These are phyloP conservation scores for Rhododendron williamsianum DNA, from an alignment of 148 eudicot species.

Conservation along the genomic window DNA sequence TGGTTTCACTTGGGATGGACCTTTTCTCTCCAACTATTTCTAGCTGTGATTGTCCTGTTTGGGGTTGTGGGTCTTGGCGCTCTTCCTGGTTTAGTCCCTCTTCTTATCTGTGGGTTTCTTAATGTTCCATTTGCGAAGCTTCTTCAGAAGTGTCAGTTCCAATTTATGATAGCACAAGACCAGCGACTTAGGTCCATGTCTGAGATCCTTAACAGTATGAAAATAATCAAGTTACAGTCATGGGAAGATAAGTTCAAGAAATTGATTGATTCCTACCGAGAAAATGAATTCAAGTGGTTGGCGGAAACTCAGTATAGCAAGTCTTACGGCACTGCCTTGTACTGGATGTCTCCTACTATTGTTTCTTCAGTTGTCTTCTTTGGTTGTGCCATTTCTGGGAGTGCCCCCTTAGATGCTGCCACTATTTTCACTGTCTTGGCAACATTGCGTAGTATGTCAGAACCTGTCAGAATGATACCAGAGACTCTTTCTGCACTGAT, in stretches of 20 bases:
- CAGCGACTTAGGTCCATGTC: slow-evolving; percentile 49
- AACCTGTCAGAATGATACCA: slow-evolving; percentile 46
- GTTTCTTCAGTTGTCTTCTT: slow-evolving; percentile 48
- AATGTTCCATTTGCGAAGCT: slow-evolving; percentile 36
- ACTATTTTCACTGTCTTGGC: slow-evolving; percentile 50
- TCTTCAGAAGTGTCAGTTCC: slow-evolving; percentile 42
- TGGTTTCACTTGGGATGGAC: slow-evolving; percentile 52
- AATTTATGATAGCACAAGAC: slow-evolving; percentile 54
- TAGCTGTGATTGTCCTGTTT: slow-evolving; percentile 31
- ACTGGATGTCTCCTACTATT: slow-evolving; percentile 59
- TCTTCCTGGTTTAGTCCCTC: slow-evolving; percentile 48
- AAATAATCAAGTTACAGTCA: slow-evolving; percentile 60
- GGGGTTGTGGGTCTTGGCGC: slow-evolving; percentile 44
- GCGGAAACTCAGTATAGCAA: slow-evolving; percentile 26
- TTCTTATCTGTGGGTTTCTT: slow-evolving; percentile 39
- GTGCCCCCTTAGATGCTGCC: slow-evolving; percentile 45
- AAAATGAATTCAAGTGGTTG: slow-evolving; percentile 47
- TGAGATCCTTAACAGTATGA: slow-evolving; percentile 58
- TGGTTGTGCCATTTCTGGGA: slow-evolving; percentile 37
- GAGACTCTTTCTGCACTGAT: slow-evolving; percentile 36
- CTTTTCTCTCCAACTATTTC: slow-evolving; percentile 29
- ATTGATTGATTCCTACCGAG: slow-evolving; percentile 35
- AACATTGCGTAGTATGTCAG: slow-evolving; percentile 33
- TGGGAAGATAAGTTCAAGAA: slow-evolving; percentile 64
- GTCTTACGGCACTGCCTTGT: slow-evolving; percentile 34